Conservation (phyloP, 202 grass and related monocot species). For the Schoenoplectus triqueter region DNA sequence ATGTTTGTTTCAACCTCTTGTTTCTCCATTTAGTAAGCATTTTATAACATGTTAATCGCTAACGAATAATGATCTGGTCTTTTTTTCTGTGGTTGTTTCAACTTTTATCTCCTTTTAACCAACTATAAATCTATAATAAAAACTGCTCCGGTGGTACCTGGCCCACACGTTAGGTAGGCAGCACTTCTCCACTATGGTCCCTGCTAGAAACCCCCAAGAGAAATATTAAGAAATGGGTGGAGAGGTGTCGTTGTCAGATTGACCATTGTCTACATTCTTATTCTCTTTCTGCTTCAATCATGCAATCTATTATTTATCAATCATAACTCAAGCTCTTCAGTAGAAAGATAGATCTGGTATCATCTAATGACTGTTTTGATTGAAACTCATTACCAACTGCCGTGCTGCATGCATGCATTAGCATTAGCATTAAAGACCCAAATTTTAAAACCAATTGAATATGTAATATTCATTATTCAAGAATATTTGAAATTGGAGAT, state of each 20-base stretch:
- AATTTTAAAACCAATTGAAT: conserved; percentile 4
- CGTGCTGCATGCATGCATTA: background rate
- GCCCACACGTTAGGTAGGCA: conserved; percentile 17
- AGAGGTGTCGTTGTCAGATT: conserved; percentile 28
- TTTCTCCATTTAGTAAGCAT: background rate
- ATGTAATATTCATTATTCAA: background rate
- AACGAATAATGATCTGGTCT: background rate
- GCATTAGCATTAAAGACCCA: conserved; percentile 7
- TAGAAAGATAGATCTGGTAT: conserved; percentile 20
- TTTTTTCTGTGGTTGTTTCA: background rate
- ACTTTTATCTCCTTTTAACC: conserved; percentile 11
- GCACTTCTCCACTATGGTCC: conserved; percentile 33
- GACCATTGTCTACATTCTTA: conserved; percentile 35
- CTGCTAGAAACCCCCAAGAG: conserved; percentile 32
- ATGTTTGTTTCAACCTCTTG: background rate
- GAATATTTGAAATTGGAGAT: background rate
- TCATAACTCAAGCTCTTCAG: background rate
- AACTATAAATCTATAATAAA: background rate
- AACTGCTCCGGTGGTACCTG: background rate
- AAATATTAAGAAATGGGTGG: conserved; percentile 32
- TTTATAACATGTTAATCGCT: background rate
- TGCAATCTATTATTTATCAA: conserved; percentile 37
- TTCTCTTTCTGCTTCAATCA: conserved; percentile 36
- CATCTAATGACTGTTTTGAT: conserved; percentile 30
- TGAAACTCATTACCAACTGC: conserved; percentile 29